Percentiles rank a stretch among this genome's conserved stretches.
These are phyloP conservation scores for Perkinsus marinus DNA, from an alignment of 169 alveolate genomes.

Conservation along the genomic window DNA sequence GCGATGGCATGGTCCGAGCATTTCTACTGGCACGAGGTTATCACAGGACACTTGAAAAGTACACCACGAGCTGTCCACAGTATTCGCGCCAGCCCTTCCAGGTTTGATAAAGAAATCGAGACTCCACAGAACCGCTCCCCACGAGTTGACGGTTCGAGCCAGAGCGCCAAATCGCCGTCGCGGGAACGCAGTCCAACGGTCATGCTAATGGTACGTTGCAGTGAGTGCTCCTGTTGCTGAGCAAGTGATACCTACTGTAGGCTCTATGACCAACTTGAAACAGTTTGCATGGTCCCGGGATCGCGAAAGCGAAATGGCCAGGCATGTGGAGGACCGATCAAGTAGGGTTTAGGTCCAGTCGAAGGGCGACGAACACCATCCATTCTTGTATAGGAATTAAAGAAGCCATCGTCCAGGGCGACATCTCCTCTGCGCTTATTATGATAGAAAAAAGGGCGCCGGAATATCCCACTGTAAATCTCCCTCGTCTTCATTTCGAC, in stretches of 20 bases:
- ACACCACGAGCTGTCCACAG: not conserved
- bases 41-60: not conserved
- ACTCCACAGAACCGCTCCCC: not conserved
- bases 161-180: too few species aligned
- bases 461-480: not conserved
- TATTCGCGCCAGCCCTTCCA: not conserved
- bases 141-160: too few species aligned
- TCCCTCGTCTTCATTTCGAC: not conserved
- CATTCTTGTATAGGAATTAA: not conserved
- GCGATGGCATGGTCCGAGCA: not conserved
- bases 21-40: not conserved
- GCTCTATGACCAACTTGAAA: not conserved
- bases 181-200: too few species aligned
- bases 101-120: not conserved
- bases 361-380: not conserved
- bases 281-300: not conserved
- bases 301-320: not conserved
- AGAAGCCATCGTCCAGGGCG: not conserved
- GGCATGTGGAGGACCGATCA: not conserved
- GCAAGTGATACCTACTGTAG: not conserved
- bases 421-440: not conserved
- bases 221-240: too few species aligned
- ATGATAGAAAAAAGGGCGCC: not conserved
- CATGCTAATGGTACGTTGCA: too few species aligned
- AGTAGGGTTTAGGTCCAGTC: not conserved